Evolutionary conservation across 2,329 filamentous ascomycete genomes (phyloP).

Genomic region (Monosporascus sp.): DNA sequence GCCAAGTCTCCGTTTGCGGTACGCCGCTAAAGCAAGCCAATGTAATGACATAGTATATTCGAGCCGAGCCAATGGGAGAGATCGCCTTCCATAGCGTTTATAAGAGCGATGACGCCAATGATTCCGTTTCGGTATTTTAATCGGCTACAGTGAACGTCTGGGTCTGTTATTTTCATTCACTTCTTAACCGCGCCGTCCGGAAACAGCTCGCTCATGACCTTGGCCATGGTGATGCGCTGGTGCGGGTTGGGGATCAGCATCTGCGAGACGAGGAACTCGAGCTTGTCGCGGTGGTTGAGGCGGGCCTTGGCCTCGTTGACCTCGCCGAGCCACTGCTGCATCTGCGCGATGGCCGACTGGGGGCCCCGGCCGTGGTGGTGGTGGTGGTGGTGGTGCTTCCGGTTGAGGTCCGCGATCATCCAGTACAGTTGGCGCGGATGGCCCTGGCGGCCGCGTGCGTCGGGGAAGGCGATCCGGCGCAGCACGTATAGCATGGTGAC

Average conservation of each 20-base stretch:
- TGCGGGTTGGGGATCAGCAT: slow-evolving; percentile 48
- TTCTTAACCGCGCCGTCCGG: slow-evolving; percentile 20
- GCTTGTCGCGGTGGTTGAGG: slow-evolving; percentile 40
- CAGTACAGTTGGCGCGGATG: slow-evolving; percentile 50
- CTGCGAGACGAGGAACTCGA: slow-evolving; percentile 47
- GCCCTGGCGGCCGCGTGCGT: slow-evolving; percentile 41
- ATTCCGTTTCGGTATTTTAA: too few species aligned
- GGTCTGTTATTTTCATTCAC: slow-evolving; percentile 3
- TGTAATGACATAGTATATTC: too few species aligned
- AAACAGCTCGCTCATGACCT: slow-evolving; percentile 40
- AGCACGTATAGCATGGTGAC: slow-evolving; percentile 57
- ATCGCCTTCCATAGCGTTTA: too few species aligned
- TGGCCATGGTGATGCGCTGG: slow-evolving; percentile 50
- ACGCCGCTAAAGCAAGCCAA: too few species aligned
- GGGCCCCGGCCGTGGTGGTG: slow-evolving; percentile 10
- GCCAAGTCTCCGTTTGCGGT: too few species aligned
- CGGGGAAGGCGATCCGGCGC: slow-evolving; percentile 49
- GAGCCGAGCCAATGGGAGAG: too few species aligned
- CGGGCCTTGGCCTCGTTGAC: slow-evolving; percentile 41
- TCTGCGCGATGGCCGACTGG: slow-evolving; percentile 40
- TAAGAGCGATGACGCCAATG: too few species aligned
- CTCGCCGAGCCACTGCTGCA: slow-evolving; percentile 52
- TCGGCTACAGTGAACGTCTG: too few species aligned
- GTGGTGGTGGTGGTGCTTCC: slow-evolving; percentile 21
- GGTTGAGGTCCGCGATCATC: slow-evolving; percentile 53